Conservation (phyloP, 331 rosid species). For the Rosa hybrid region DNA sequence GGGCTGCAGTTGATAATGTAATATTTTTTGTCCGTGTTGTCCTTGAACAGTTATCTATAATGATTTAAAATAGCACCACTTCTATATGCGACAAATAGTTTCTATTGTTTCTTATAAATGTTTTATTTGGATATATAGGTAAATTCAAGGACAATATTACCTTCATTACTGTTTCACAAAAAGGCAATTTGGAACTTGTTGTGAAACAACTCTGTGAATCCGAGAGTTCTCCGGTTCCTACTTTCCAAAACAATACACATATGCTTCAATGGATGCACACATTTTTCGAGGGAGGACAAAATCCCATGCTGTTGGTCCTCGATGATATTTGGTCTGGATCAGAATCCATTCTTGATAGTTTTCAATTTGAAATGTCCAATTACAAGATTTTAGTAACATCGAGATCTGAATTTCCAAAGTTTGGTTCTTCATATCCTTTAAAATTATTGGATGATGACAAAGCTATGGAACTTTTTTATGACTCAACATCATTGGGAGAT, state of each 20-base stretch:
- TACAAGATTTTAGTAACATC: conserved; percentile 66
- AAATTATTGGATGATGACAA: conserved; percentile 29
- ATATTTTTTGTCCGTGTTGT: too few species aligned
- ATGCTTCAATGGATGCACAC: conserved; percentile 29
- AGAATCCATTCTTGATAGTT: conserved; percentile 39
- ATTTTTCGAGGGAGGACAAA: conserved; percentile 23
- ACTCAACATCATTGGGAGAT: conserved; percentile 35
- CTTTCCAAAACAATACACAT: conserved; percentile 35
- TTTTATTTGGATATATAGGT: conserved; percentile 21
- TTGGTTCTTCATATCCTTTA: conserved; percentile 25
- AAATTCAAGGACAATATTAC: conserved; percentile 48
- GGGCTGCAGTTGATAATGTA: too few species aligned
- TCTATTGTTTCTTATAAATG: background rate
- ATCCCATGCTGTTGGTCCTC: conserved; percentile 47
- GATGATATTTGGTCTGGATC: conserved; percentile 62
- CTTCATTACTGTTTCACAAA: conserved; percentile 48
- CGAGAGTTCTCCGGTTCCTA: conserved; percentile 23
- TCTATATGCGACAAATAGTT: too few species aligned
- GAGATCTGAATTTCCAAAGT: conserved; percentile 43
- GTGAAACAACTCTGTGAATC: conserved; percentile 31
- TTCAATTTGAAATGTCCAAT: conserved; percentile 24
- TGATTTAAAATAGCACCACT: too few species aligned
- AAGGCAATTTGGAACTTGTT: conserved; percentile 38
- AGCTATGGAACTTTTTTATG: conserved; percentile 43
- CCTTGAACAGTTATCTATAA: too few species aligned